Evolutionary conservation across 139 green algal genomes (phyloP).

Genomic region (Tetraselmis striata): DNA sequence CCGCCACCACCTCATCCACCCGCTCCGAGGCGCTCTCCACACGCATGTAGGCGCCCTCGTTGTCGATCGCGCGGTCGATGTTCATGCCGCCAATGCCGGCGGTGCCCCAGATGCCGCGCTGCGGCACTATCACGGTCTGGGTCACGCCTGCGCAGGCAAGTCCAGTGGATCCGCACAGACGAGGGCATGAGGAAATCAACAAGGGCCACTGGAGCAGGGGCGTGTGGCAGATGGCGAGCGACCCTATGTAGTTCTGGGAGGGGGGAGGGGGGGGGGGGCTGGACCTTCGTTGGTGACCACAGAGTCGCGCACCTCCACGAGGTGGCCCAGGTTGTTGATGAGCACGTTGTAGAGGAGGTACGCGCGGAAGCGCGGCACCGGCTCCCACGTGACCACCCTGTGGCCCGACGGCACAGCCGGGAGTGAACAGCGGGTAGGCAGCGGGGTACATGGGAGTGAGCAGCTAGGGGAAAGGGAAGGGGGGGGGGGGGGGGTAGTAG

Average conservation of each 20-base stretch:
- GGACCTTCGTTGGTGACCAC: slow-evolving; percentile 14
- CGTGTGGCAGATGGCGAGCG: too few relatives aligned
- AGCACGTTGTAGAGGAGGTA: slow-evolving; percentile 59
- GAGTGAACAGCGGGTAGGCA: background rate
- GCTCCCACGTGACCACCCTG: slow-evolving; percentile 72
- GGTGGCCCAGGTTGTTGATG: slow-evolving; percentile 35
- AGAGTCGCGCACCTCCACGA: slow-evolving; percentile 28
- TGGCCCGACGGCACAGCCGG: background rate
- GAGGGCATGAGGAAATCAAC: too few relatives aligned
- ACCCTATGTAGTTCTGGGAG: too few relatives aligned
- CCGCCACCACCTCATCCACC: slow-evolving; percentile 24
- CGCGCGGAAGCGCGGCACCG: slow-evolving; percentile 61
- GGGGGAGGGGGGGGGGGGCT: too few relatives aligned
- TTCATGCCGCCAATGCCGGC: slow-evolving; percentile 58
- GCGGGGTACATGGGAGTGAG: background rate
- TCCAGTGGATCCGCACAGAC: too few relatives aligned
- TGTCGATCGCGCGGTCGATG: slow-evolving; percentile 46
- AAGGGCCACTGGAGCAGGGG: too few relatives aligned
- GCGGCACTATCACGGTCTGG: slow-evolving; percentile 16
- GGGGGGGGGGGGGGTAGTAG: background rate
- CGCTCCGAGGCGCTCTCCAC: slow-evolving; percentile 26
- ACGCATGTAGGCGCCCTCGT: slow-evolving; percentile 27
- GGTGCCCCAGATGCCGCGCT: slow-evolving; percentile 59
- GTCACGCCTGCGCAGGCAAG: too few relatives aligned
- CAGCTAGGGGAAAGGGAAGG: background rate